Evolutionary conservation across 2,329 filamentous ascomycete species (phyloP), one percentile per base, ranked within the genome.

Genomic region (Xylariomycetidae sp.): DNA sequence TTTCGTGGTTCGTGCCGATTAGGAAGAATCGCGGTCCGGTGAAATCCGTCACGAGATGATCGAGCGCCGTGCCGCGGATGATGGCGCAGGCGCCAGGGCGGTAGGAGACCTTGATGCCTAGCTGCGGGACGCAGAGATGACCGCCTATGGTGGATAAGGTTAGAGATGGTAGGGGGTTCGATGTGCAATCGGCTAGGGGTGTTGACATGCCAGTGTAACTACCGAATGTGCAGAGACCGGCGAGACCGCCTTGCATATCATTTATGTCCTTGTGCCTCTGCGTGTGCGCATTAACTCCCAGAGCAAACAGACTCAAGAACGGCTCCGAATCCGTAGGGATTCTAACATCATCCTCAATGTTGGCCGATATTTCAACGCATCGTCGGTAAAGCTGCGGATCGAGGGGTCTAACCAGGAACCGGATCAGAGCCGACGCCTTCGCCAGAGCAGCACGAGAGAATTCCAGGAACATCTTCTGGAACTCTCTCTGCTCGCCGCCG

Each of bases 1-100:
- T 44, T 27, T 45, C 34, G 20, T 44, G 40, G 25, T 43, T 47
- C 8, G 44, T 41, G 8, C 44, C 36, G 14, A 49, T 42, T 6
- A 46, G 17, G 29, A 46, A 48, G 37, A 32, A 46, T 3, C 40
- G 35, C 8, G 22, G 34, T 3, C 44, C 37, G 5, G 31, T 19
- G 32, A 38, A 45, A 27, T 46, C 37, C 2, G 25, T 16, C 5
- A 44, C 40, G 4, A 44, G 31, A 25, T 47, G 44, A 11, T 47
- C 40, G 10, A 46, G 26, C 7, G 18, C 27, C 5, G 25, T 28
- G 6, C 40, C 44, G 9, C 40, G 32, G 5, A 47, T 25, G 13
- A 47, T 31, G 15, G 40, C 31, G 17, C 37, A 47, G 10, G 46
- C 36, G 8, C 44, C 42, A 5, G 40, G 40, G 4, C 13, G 13